Evolutionary conservation across 2,329 filamentous ascomycete species (phyloP).

Genomic region (Diaporthe sp.): DNA sequence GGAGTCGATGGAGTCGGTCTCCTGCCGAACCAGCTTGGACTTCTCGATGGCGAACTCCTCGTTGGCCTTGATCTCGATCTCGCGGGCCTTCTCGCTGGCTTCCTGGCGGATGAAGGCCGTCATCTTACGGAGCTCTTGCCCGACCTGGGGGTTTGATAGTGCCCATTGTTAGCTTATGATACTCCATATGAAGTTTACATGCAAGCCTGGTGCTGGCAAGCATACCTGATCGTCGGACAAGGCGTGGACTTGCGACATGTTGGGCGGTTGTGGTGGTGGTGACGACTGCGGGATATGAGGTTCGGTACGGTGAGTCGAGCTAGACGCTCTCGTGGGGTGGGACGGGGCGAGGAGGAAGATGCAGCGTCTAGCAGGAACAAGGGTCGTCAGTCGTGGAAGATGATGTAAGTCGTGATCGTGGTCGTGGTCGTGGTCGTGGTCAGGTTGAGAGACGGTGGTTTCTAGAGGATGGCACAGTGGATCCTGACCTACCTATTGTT

Average conservation of each 20-base stretch:
- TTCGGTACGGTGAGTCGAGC: conserved; percentile 19
- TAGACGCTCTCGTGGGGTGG: conserved; percentile 10
- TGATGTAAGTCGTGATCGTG: conserved; percentile 3
- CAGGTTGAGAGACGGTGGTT: conserved; percentile 10
- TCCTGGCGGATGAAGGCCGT: conserved; percentile 99
- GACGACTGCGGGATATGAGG: conserved; percentile 39
- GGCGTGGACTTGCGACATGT: conserved; percentile 92
- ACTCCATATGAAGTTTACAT: conserved; percentile 34
- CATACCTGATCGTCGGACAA: conserved; percentile 97
- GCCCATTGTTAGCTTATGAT: conserved; percentile 30
- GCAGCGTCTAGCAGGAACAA: not conserved
- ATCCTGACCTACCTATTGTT: conserved; percentile 31
- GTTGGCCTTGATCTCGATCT: conserved; percentile 98
- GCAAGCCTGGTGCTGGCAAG: conserved; percentile 25
- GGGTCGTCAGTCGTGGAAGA: conserved; percentile 27
- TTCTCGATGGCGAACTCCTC: conserved; percentile 99
- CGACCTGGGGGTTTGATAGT: conserved; percentile 74
- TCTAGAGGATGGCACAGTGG: conserved; percentile 26
- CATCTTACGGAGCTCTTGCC: conserved; percentile 99
- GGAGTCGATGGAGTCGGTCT: conserved; percentile 91
- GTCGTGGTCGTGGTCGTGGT: conserved; percentile 26
- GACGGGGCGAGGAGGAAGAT: not conserved
- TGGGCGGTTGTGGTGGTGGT: conserved; percentile 54
- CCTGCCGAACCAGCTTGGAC: conserved; percentile 96
- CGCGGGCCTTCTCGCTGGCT: conserved; percentile 94